Evolutionary conservation across 305 asterid genomes (phyloP), one percentile per base, ranked within the genome.

Genomic region (Striga hermonthica): DNA sequence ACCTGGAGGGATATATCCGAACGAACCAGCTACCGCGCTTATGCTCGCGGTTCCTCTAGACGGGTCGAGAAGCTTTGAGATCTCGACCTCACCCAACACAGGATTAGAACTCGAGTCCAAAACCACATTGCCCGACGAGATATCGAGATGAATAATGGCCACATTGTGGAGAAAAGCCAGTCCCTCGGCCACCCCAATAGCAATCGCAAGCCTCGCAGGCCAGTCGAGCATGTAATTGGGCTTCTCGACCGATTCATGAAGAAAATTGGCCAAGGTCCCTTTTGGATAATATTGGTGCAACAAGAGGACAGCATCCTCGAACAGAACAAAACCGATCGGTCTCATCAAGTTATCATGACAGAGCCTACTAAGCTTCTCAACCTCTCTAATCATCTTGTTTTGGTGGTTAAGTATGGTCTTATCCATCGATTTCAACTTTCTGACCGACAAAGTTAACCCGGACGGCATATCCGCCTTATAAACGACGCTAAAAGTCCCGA

Each of bases 1-100:
- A 93, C 99, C 99, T 72, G 99, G 99, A 54, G 99, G 99, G 75
- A 93, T 93, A 72, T 93, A 93, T 62, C 99, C 99, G 53, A 93
- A 93, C 14, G 97, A 93, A 52, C 99, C 99, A 12, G 99, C 99
- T 68, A 93, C 96, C 10, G 99, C 97, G 48, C 97, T 93, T 79
- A 93, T 90, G 56, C 99, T 93, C 10, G 95, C 99, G 0, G 97
- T 86, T 54, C 99, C 99, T 74, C 96, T 74, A 12, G 91, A 90
- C 4, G 96, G 97, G 69, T 93, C 99, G 10, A 93, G 87, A 66
- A 93, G 95, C 86, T 84, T 88, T 11, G 99, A 90, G 57, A 93
- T 90, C 67, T 90, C 97, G 43, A 90, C 88, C 82, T 93, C 97
- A 14, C 95, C 87, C 5, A 90, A 84, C 80, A 90, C 73, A 15